Conservation (phyloP, 257 asterid genomes). For the Orobanche coerulescens region DNA sequence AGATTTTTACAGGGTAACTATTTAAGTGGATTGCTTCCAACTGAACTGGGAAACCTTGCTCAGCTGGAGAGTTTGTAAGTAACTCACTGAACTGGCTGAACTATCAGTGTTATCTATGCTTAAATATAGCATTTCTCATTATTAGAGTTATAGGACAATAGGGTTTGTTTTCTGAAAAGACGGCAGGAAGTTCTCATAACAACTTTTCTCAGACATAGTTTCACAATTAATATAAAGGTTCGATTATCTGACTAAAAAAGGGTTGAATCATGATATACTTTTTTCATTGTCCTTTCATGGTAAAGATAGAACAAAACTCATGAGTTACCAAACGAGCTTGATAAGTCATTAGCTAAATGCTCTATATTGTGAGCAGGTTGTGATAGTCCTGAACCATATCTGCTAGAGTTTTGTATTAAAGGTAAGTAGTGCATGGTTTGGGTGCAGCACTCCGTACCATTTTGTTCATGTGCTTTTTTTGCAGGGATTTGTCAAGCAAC, state of each 20-base stretch:
- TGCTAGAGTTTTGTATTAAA: constrained; percentile 12
- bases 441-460: constrained; percentile 6
- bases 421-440: constrained; percentile 3
- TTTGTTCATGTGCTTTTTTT: constrained; percentile 20
- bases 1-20: constrained; percentile 84
- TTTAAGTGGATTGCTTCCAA: constrained; percentile 70
- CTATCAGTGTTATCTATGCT: not conserved
- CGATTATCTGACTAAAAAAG: too few species aligned
- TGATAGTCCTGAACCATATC: constrained; percentile 13
- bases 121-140: constrained; percentile 4
- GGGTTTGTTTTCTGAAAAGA: not conserved
- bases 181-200: not conserved
- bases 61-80: constrained; percentile 67
- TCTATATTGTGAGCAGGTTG: not conserved
- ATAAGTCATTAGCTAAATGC: not conserved
- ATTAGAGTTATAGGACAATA: constrained; percentile 3
- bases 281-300: not conserved
- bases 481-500: constrained; percentile 88
- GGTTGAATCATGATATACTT: not conserved
- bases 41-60: constrained; percentile 62
- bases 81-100: constrained; percentile 14
- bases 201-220: not conserved
- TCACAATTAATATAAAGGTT: not conserved
- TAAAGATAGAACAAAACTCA: not conserved
- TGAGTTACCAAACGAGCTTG: constrained; percentile 7